phyloP scores from a whole-genome alignment of 2,329 filamentous ascomycete genomes.

The Diaporthe sp. region DNA sequence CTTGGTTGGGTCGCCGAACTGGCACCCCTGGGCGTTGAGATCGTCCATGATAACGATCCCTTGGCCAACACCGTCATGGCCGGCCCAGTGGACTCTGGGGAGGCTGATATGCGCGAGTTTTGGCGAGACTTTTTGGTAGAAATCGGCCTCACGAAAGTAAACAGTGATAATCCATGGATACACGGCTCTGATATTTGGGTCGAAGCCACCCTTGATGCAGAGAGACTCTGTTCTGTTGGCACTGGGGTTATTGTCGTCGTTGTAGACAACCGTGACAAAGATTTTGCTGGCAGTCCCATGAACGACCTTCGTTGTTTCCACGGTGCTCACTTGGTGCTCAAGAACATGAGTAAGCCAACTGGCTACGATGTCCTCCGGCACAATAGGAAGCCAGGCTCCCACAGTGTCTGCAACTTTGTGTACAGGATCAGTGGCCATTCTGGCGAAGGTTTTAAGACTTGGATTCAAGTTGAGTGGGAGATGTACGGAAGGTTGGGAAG shows the following conservation, averaged over 20 bases:
- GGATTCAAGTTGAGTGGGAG: neutral
- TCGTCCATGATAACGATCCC: conserved; percentile 28
- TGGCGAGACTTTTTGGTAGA: conserved; percentile 27
- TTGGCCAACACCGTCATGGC: neutral
- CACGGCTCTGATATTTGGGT: conserved; percentile 2
- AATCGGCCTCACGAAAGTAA: conserved; percentile 25
- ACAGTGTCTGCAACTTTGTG: neutral
- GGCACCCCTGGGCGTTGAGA: conserved; percentile 12
- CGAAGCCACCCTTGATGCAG: conserved; percentile 35
- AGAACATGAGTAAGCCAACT: conserved; percentile 46
- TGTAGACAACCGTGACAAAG: conserved; percentile 47
- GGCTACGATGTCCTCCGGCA: conserved; percentile 45
- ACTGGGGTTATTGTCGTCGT: conserved; percentile 41
- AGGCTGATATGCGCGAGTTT: conserved; percentile 17
- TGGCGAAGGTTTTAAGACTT: neutral
- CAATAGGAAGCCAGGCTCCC: conserved; percentile 40
- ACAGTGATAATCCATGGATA: conserved; percentile 29
- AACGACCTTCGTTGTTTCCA: conserved; percentile 42
- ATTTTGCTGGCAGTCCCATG: conserved; percentile 47
- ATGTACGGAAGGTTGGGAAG: neutral
- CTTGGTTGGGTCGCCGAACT: conserved; percentile 49
- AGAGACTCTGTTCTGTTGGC: conserved; percentile 36
- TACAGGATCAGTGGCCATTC: neutral
- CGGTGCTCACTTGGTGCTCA: conserved; percentile 45
- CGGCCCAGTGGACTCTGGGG: conserved; percentile 28